These are phyloP conservation scores for Plasmodium coatneyi DNA, from an alignment of 169 alveolate genomes.

Conservation along the genomic window DNA sequence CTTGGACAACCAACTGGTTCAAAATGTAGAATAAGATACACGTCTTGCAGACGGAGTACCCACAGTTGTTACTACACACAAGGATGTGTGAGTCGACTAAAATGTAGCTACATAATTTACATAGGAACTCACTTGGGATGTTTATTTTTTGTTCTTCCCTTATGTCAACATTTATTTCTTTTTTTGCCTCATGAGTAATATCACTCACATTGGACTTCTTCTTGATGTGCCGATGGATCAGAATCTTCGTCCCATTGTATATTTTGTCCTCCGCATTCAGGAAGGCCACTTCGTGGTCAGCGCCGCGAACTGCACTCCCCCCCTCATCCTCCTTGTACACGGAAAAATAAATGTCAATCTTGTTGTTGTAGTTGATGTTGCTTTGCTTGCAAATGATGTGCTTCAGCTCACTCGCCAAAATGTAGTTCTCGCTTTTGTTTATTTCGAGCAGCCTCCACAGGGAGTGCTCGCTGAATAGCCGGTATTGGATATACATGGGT, in stretches of 20 bases:
- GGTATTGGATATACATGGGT: slow-evolving; percentile 55
- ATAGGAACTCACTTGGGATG: slow-evolving; percentile 61
- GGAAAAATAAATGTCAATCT: slow-evolving; percentile 59
- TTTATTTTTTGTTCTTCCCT: slow-evolving; percentile 52
- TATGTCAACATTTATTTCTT: slow-evolving; percentile 42
- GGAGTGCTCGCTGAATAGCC: slow-evolving; percentile 59
- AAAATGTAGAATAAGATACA: slow-evolving; percentile 61
- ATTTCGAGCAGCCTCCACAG: slow-evolving; percentile 56
- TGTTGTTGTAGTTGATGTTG: slow-evolving; percentile 48
- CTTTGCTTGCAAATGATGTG: slow-evolving; percentile 62
- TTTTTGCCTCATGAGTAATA: slow-evolving; percentile 72
- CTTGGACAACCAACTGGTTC: neutral
- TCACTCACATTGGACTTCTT: slow-evolving; percentile 31
- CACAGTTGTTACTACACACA: slow-evolving; percentile 74
- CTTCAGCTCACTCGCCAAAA: slow-evolving; percentile 43
- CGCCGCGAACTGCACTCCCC: neutral
- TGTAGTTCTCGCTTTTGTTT: slow-evolving; percentile 47
- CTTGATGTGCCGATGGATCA: slow-evolving; percentile 57
- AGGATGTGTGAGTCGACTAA: slow-evolving; percentile 45
- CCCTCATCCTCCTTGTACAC: slow-evolving; percentile 29
- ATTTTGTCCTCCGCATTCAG: slow-evolving; percentile 46
- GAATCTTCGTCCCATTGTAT: slow-evolving; percentile 59
- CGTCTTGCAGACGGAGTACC: slow-evolving; percentile 71
- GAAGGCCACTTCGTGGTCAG: neutral
- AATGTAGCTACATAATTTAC: slow-evolving; percentile 51